phyloP scores from a whole-genome alignment of 495 filamentous ascomycete genomes.

The Pyrenopolyporus hunteri region DNA sequence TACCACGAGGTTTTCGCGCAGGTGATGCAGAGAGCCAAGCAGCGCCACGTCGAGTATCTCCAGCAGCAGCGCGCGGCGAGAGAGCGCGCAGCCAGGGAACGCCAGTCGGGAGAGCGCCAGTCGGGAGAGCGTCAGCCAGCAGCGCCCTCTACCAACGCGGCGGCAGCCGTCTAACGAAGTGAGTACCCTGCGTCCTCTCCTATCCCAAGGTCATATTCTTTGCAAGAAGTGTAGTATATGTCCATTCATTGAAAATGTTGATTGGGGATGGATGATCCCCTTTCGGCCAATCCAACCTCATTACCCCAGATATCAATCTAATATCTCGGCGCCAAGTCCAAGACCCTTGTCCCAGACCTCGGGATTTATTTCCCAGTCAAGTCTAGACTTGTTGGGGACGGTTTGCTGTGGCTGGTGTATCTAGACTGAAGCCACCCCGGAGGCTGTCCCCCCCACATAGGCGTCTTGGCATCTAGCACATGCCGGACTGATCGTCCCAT shows the following conservation, averaged over 20 bases:
- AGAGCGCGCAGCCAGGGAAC: too few species aligned
- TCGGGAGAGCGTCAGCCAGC: not conserved
- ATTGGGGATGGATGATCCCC: not conserved
- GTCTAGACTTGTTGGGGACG: not conserved
- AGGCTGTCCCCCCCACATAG: constrained; percentile 12
- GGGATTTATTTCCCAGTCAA: not conserved
- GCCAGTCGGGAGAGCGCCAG: not conserved
- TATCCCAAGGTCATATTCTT: not conserved
- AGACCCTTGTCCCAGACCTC: constrained; percentile 7
- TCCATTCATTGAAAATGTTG: not conserved
- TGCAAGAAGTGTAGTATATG: not conserved
- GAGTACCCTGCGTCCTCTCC: not conserved
- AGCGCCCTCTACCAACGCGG: not conserved
- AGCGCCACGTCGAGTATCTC: too few species aligned
- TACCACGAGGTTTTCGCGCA: too few species aligned
- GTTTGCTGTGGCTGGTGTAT: constrained; percentile 19
- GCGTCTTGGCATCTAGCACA: constrained; percentile 1
- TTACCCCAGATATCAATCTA: constrained; percentile 15
- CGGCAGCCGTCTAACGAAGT: constrained; percentile 4
- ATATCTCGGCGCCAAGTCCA: constrained; percentile 17
- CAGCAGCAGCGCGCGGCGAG: too few species aligned
- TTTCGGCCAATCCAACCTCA: constrained; percentile 13
- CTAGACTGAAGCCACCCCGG: constrained; percentile 14
- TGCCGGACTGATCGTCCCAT: constrained; percentile 19
- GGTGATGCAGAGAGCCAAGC: too few species aligned